These are phyloP conservation scores for Trifolium pratense DNA, from an alignment of 306 rosid genomes.

Conservation along the genomic window DNA sequence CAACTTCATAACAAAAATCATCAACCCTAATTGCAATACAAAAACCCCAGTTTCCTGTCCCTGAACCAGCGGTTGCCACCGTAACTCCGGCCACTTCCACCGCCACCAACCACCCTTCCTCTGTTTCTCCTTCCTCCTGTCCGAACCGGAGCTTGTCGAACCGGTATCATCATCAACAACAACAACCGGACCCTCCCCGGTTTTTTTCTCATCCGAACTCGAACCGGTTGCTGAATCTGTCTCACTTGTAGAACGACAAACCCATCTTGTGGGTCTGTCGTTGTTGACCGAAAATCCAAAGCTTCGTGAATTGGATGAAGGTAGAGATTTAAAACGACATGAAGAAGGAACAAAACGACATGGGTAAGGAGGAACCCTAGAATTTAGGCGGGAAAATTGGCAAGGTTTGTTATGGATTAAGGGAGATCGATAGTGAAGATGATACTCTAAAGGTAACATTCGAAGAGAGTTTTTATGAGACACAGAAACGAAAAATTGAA, in stretches of 20 bases:
- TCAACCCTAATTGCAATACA: constrained; percentile 77
- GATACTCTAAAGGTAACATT: constrained; percentile 71
- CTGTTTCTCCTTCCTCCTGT: constrained; percentile 60
- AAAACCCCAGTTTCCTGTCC: constrained; percentile 80
- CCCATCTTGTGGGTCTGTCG: constrained; percentile 45
- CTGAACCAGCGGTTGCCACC: constrained; percentile 87
- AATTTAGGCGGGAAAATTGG: constrained; percentile 50
- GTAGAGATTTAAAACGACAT: constrained; percentile 39
- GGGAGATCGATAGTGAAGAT: constrained; percentile 53
- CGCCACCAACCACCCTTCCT: constrained; percentile 78
- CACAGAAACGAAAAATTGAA: constrained; percentile 39
- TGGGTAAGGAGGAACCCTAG: constrained; percentile 51
- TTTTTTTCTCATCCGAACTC: constrained; percentile 53
- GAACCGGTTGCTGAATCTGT: constrained; percentile 68
- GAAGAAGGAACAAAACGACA: constrained; percentile 43
- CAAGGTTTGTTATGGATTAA: constrained; percentile 48
- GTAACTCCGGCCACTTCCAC: constrained; percentile 81
- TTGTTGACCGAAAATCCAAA: constrained; percentile 51
- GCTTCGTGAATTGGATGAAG: constrained; percentile 45
- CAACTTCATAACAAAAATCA: constrained; percentile 74
- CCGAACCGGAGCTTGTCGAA: constrained; percentile 47
- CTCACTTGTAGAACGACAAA: constrained; percentile 49
- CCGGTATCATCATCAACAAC: not conserved
- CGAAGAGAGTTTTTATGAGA: constrained; percentile 29
- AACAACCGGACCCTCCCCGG: constrained; percentile 62